These are phyloP conservation scores for Moesziomyces antarcticus DNA, from an alignment of 1,284 basidiomycete genomes.

Conservation along the genomic window DNA sequence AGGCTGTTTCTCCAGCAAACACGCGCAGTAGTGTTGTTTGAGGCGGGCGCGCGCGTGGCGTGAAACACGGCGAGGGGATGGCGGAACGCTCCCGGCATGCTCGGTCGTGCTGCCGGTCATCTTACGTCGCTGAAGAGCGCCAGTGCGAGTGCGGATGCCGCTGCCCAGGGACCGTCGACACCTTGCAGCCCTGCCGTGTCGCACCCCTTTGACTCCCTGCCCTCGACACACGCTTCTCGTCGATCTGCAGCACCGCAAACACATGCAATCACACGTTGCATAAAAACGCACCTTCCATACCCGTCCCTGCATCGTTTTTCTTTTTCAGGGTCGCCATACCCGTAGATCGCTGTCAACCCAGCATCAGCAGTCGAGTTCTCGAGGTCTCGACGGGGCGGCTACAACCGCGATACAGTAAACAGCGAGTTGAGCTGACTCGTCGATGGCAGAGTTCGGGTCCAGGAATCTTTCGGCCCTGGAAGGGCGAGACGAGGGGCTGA, in stretches of 20 bases:
- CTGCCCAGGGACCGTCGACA: neutral
- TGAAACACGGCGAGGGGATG: neutral
- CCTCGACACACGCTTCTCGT: too few species aligned
- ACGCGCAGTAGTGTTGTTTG: too few species aligned
- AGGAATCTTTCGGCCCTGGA: too few species aligned
- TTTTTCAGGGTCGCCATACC: neutral
- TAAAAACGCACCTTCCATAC: conserved; percentile 13
- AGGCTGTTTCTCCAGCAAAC: neutral
- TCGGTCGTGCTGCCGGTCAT: neutral
- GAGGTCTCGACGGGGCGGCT: too few species aligned
- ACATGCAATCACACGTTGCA: conserved; percentile 9
- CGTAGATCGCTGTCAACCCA: neutral
- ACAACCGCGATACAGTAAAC: too few species aligned
- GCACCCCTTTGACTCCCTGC: neutral
- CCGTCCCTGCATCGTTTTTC: conserved; percentile 4
- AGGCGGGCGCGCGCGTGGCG: too few species aligned
- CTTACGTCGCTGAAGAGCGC: neutral
- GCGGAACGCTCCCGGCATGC: neutral
- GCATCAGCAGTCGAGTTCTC: neutral
- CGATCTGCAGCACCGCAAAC: too few species aligned
- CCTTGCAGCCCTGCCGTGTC: neutral
- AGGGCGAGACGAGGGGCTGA: too few species aligned
- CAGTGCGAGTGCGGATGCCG: neutral
- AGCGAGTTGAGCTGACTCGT: too few species aligned
- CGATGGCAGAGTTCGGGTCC: too few species aligned